Conservation (phyloP, 2,329 filamentous ascomycete genomes). For the Diatrype stigma region DNA sequence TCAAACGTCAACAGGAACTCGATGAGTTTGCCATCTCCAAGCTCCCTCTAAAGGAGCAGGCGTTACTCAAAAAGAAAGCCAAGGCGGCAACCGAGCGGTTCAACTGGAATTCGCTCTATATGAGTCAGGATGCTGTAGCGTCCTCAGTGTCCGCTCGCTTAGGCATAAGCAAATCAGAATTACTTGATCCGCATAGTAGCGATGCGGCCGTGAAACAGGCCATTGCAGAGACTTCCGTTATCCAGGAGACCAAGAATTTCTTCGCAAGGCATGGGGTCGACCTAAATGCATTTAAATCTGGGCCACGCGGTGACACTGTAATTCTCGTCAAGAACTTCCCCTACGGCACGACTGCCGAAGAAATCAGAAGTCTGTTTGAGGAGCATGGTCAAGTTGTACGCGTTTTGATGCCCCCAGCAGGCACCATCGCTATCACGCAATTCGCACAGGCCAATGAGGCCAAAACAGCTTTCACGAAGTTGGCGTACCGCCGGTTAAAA, state of each 20-base stretch:
- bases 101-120: slow-evolving; percentile 99
- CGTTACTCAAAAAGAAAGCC: slow-evolving; percentile 78
- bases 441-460: slow-evolving; percentile 76
- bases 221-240: slow-evolving; percentile 91
- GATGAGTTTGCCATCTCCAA: slow-evolving; percentile 90
- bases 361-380: slow-evolving; percentile 77
- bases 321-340: slow-evolving; percentile 96
- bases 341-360: slow-evolving; percentile 73
- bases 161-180: slow-evolving; percentile 83
- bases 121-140: slow-evolving; percentile 95
- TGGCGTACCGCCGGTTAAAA: slow-evolving; percentile 88
- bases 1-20: slow-evolving; percentile 75
- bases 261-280: slow-evolving; percentile 86
- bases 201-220: slow-evolving; percentile 96
- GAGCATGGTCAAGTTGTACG: slow-evolving; percentile 77
- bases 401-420: slow-evolving; percentile 87
- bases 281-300: slow-evolving; percentile 83
- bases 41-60: slow-evolving; percentile 90
- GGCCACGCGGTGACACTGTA: slow-evolving; percentile 77
- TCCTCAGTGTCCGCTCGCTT: slow-evolving; percentile 81
- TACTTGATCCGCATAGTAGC: slow-evolving; percentile 92
- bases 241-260: slow-evolving; percentile 93
- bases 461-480: slow-evolving; percentile 74
- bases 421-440: slow-evolving; percentile 90
- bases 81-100: slow-evolving; percentile 76